Evolutionary conservation across 768 basidiomycete genomes (phyloP).

Genomic region (Tremella yokohamensis): DNA sequence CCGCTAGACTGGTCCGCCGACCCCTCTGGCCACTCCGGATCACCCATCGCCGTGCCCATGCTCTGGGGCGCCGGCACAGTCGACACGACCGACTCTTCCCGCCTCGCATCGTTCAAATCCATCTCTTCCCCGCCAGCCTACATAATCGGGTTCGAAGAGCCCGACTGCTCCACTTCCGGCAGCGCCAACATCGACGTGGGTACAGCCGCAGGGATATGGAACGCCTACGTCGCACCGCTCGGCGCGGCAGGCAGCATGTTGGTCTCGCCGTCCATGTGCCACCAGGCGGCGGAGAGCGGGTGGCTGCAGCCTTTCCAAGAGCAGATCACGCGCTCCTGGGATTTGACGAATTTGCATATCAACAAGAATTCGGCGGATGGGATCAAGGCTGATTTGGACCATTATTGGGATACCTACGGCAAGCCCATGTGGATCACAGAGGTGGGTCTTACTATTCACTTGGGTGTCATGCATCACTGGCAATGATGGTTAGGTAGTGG

Average conservation of each 20-base stretch:
- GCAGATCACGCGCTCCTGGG: constrained; percentile 30
- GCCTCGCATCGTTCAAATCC: constrained; percentile 44
- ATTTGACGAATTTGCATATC: constrained; percentile 49
- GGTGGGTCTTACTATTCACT: constrained; percentile 19
- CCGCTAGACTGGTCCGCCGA: neutral
- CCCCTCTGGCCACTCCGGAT: constrained; percentile 1
- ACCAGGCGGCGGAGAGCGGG: constrained; percentile 46
- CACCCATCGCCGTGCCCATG: constrained; percentile 38
- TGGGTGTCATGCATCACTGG: neutral
- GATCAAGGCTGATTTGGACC: constrained; percentile 40
- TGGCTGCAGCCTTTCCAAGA: constrained; percentile 48
- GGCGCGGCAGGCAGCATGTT: constrained; percentile 38
- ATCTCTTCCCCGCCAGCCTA: constrained; percentile 44
- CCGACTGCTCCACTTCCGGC: constrained; percentile 46
- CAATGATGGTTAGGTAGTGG: neutral
- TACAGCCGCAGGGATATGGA: constrained; percentile 43
- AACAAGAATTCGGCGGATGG: constrained; percentile 50
- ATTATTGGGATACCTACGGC: constrained; percentile 47
- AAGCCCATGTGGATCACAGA: constrained; percentile 50
- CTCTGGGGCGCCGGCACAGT: constrained; percentile 47
- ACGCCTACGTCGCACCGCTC: constrained; percentile 42
- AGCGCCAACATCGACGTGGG: constrained; percentile 29
- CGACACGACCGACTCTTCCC: constrained; percentile 35
- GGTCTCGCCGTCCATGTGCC: constrained; percentile 49
- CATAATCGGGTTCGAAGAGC: constrained; percentile 51